Evolutionary conservation across 1,284 basidiomycete species (phyloP), one percentile per base, ranked within the genome.

Genomic region (Papiliotrema laurentii): DNA sequence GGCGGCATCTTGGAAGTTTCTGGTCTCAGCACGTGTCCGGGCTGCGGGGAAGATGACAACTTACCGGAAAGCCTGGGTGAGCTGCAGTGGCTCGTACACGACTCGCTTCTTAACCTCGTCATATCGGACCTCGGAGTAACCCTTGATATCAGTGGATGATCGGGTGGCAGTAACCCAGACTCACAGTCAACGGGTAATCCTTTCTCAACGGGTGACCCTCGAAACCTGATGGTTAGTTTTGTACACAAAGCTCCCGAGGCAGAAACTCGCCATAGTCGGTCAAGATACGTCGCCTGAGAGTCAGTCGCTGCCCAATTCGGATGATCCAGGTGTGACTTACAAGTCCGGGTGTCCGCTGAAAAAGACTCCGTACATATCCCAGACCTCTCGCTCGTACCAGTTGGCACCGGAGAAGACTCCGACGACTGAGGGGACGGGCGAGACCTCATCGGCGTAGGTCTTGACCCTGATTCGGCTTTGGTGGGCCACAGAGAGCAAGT

Each of bases 101-200:
- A 99, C 92, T 41, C 94, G 89, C 78, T 98, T 98, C 72, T 89
- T 85, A 77, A 97, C 94, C 77, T 98, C 96, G 69, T 97, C 93
- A 70, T 97, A 99, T 49, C 96, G 85, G 43, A 98, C 82, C 75
- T 99, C 96, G 10, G 91, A 89, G 77, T 98, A 98, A 30, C 94
- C 94, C 88, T 76, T 52, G 1, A 4, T 9, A 41, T 43, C 14
- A 21, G 22, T 27, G n/a, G 2, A 37, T 26, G 22, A 16, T 25
- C 36, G 39, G 46, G 9, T 26, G 9, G 25, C 26, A 9, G 13
- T 11, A 47, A 9, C n/a, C 18, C 35, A 45, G 11, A 55, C 82
- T 59, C 68, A 89, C 89, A 4, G 91, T 96, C 58, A 98, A 75
- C 18, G 93, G 94, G 81, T 97, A 98, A 73, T 98, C 94, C 74